Base-by-base conservation (phyloP, 2,329 filamentous ascomycete species). In the Scedosporium aurantiacum region DNA sequence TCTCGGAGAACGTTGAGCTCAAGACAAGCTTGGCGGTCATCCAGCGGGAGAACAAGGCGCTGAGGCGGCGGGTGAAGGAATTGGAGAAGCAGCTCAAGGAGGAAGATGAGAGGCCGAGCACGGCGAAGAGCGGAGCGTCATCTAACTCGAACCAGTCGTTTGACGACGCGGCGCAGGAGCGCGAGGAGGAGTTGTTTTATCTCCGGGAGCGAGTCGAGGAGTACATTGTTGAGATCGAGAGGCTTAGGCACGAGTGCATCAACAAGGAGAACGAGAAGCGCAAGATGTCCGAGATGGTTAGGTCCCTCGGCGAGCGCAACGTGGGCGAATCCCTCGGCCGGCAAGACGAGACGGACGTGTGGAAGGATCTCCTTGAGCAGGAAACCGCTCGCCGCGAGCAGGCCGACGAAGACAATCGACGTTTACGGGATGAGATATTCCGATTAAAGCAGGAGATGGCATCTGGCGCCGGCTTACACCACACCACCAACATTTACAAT, bases 1-100 rank as follows among this genome's bases (percentile, higher is more conserved):
- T 97, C 68, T 91, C 91, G 54, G 93, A 97, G 73, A 99, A 97
- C 68, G 93, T 97, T 4, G 91, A 97, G 71, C 82, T 97, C 57
- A 94, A 95, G 73, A 96, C 93, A 0, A 90, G 90, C 63, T 83
- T 97, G 54, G 86, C 93, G 3, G 90, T 94, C 41, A 81, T 94
- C 62, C 91, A 96, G 72, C 90, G 95, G 65, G 94, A 99, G 69
- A 94, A 91, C 70, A 94, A 95, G 71, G 80, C 86, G 21, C 74
- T 97, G 61, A 86, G 91, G 23, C 86, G 88, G 64, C 87, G 89
- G 66, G 82, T 96, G 62, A 90, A 92, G 68, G 91, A 97, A 67
- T 75, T 97, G 56, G 92, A 97, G 74, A 90, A 89, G 70, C 87
- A 88, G 67, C 74, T 92, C 12, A 83, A 85, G 62, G 82, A 87